Base-by-base conservation (phyloP, 2,329 filamentous ascomycete genomes). In the Metarhizium rileyi region DNA sequence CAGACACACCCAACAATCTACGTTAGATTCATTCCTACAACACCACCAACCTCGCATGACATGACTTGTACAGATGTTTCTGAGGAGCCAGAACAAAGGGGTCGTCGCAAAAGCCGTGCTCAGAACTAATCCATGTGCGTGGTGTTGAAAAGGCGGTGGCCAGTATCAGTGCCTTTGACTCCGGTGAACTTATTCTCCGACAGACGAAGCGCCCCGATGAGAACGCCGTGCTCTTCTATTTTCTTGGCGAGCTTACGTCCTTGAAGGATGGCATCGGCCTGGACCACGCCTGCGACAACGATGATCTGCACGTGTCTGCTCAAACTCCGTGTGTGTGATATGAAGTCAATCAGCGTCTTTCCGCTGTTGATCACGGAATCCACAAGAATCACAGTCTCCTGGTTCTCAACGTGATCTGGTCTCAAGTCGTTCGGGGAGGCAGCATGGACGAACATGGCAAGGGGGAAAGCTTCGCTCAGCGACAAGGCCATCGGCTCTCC, bases 331-430 rank as follows among this genome's bases (percentile, higher is more conserved):
- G 83, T 63, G 20, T 65, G 69, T 25, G 66, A 28, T 16, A 79
- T 63, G 55, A 79, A 81, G 2, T 73, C 58, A 1, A 71, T 50
- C 5, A 80, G 57, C 0, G 74, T 70, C 46, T 69, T 70, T 4
- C 80, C 78, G 16, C 57, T 79, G 53, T 84, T 81, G n/a, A 83
- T 62, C 1, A 83, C 78, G 0, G 75, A 79, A 57, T 83, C 81
- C 1, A 83, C 77, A 3, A 84, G 59, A 1, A 84, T 55, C 1
- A 82, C 57, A 0, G 64, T 74, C 14, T 50, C 45, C 42, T 64
- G 59, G 2, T 57, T 62, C 1, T 62, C 7, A 0, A 83, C 10
- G 55, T 78, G 70, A 1, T 70, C 38, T 0, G 27, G 2, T 42
- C 62, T 62, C 38, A 83, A 54, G 33, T 82, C 72, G 0, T 58